Evolutionary conservation across 108 stramenopile genomes (phyloP), one percentile per base, ranked within the genome.

Genomic region (Nitzschia inconspicua): DNA sequence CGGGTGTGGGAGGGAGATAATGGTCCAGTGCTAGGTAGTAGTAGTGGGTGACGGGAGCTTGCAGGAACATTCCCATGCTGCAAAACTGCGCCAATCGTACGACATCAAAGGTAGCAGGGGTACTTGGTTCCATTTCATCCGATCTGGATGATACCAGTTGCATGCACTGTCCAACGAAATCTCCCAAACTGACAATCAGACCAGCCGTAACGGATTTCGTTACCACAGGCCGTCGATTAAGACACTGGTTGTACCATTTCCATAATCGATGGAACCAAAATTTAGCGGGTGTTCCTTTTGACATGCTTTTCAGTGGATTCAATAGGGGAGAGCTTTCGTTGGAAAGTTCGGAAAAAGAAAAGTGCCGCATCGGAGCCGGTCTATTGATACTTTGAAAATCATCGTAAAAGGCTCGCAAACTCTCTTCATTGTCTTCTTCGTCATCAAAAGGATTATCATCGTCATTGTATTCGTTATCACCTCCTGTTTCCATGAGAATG

Each of bases 11-110:
- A 10, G 72, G 72, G 19, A 73, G 47, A 24, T 41, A 35, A 25
- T 44, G 13, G 37, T 73, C 72, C 35, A 73, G 50, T 19, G 26
- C 31, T 13, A 47, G 16, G 43, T 57, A 73, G 57, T 66, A 73
- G 37, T 66, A 66, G 39, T 73, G 72, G 1, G 50, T 47, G 35
- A 72, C 24, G 4, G 59, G 58, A 11, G 72, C 65, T 24, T 68
- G 56, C 34, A 55, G 14, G 36, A 57, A 42, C 9, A 72, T 11
- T 13, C 63, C 71, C 29, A 70, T 39, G 7, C 43, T 4, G 24
- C 39, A 27, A 54, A 70, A 70, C 35, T 47, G 27, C 4, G 14
- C 42, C 41, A 50, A 26, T 6, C 60, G 61, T n/a, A 48, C 6
- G 44, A 30, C 46, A 34, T 70, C 69, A 16, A 44, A 16, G 11